Conservation (phyloP, 2,329 filamentous ascomycete species). For the Cordyceps farinosa region DNA sequence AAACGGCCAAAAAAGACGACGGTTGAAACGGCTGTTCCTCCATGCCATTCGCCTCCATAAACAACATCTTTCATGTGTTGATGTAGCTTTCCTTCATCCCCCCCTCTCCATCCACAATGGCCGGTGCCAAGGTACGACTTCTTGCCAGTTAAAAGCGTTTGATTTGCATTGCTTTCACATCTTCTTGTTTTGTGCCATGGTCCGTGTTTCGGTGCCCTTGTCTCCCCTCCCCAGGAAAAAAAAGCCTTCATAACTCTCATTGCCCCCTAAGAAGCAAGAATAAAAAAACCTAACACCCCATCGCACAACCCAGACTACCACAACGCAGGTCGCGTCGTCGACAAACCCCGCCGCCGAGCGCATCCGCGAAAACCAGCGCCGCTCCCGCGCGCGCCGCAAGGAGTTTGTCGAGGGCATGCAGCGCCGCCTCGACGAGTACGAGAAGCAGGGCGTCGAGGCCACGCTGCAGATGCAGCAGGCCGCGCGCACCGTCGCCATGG, state of each 20-base stretch:
- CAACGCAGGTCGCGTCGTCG: slow-evolving; percentile 16
- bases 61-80: neutral
- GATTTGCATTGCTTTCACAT: neutral
- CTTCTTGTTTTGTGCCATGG: neutral
- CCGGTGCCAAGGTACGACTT: slow-evolving; percentile 16
- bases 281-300: neutral
- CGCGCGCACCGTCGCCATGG: slow-evolving; percentile 45
- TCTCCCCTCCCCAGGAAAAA: too few species aligned
- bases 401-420: slow-evolving; percentile 49
- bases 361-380: slow-evolving; percentile 52
- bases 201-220: neutral
- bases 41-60: neutral
- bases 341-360: slow-evolving; percentile 28
- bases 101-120: slow-evolving; percentile 1
- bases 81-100: slow-evolving; percentile 10
- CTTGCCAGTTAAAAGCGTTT: neutral
- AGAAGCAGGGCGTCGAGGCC: slow-evolving; percentile 46
- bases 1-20: neutral
- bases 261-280: neutral
- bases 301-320: neutral
- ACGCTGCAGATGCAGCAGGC: slow-evolving; percentile 52
- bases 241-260: neutral
- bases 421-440: slow-evolving; percentile 43
- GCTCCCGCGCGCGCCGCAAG: slow-evolving; percentile 48
- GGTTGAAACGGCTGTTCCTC: neutral